Conservation (phyloP, 495 filamentous ascomycete species). For the Penicillium riverlandense region DNA sequence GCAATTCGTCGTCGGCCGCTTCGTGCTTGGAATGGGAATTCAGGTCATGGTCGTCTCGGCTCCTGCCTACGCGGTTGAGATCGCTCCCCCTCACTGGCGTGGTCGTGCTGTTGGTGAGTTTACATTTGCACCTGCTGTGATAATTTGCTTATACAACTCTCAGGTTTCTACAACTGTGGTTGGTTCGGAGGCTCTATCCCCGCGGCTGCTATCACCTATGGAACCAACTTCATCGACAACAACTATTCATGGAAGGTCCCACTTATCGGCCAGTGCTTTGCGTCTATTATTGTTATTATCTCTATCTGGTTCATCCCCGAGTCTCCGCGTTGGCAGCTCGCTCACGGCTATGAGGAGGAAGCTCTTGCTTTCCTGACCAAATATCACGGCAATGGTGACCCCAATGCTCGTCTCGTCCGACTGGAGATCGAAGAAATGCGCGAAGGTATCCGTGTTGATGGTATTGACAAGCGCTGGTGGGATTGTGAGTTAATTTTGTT, state of each 20-base stretch:
- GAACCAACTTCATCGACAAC: conserved; percentile 29
- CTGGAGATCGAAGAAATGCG: conserved; percentile 53
- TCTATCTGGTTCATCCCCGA: conserved; percentile 56
- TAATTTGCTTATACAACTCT: neutral
- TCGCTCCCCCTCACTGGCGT: conserved; percentile 66
- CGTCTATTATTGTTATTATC: conserved; percentile 43
- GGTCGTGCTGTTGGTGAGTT: conserved; percentile 46
- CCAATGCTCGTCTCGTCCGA: conserved; percentile 43
- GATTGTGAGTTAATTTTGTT: conserved; percentile 39
- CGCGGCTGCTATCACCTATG: conserved; percentile 32
- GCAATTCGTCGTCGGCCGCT: conserved; percentile 67
- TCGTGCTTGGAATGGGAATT: conserved; percentile 70
- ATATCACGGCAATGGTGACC: conserved; percentile 52
- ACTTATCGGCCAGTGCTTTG: conserved; percentile 36
- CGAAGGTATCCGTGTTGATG: conserved; percentile 48
- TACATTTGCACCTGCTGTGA: no score
- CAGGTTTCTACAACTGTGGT: conserved; percentile 52
- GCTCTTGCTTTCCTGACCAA: conserved; percentile 47
- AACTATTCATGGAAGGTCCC: conserved; percentile 53
- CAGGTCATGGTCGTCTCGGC: conserved; percentile 65
- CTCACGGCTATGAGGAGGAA: conserved; percentile 46
- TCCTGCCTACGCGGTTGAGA: conserved; percentile 71
- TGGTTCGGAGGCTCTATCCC: conserved; percentile 53
- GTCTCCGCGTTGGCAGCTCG: conserved; percentile 52
- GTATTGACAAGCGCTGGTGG: conserved; percentile 59